A percentile compares a stretch with the other conserved stretches of the same genome.
These are phyloP conservation scores for Plantago coronopus DNA, from an alignment of 305 asterid species.

Conservation along the genomic window DNA sequence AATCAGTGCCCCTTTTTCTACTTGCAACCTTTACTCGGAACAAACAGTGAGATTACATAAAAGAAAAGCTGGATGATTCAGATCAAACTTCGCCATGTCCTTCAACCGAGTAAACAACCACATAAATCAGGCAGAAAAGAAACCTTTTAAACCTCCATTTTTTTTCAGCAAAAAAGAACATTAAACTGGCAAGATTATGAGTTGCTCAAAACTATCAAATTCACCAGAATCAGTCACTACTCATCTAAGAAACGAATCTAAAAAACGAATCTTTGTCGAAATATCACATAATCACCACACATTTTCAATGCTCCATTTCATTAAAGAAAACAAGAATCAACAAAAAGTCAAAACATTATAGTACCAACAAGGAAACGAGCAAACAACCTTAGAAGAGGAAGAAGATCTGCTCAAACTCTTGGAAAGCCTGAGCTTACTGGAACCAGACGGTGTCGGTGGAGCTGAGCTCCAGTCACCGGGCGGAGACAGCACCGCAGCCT, in stretches of 20 bases:
- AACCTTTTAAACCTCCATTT: not conserved
- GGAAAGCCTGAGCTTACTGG: constrained; percentile 55
- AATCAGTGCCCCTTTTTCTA: constrained; percentile 5
- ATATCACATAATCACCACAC: not conserved
- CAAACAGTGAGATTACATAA: no score
- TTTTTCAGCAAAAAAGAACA: constrained; percentile 3
- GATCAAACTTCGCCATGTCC: no score
- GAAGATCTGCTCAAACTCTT: constrained; percentile 86
- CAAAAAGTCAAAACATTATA: not conserved
- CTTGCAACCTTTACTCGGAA: not conserved
- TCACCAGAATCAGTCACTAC: constrained; percentile 6
- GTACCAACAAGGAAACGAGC: constrained; percentile 15
- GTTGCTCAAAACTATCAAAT: not conserved
- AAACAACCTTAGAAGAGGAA: constrained; percentile 73
- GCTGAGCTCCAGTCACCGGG: constrained; percentile 53
- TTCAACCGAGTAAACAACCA: not conserved
- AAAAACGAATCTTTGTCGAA: not conserved
- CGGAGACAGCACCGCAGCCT: constrained; percentile 63
- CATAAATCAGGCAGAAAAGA: not conserved
- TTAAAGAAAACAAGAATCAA: constrained; percentile 1
- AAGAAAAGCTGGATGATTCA: no score
- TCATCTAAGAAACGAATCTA: not conserved
- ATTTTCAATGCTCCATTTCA: not conserved
- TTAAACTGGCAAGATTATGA: constrained; percentile 7
- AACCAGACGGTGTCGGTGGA: constrained; percentile 48